Conservation (phyloP, 495 filamentous ascomycete species). For the Aspergillus ellipticus region DNA sequence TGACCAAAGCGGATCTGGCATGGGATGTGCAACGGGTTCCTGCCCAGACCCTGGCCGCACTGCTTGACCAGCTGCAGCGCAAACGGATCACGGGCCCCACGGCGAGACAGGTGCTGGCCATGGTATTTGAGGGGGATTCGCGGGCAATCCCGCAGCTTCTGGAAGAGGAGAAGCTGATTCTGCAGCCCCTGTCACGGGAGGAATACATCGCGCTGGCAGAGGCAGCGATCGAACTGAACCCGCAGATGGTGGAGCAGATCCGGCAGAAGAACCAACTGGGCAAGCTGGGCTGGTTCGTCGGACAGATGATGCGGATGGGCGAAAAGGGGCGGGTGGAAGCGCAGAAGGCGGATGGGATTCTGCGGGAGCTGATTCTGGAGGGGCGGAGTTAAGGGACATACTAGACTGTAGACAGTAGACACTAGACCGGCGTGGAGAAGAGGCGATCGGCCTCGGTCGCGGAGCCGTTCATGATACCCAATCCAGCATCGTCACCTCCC, state of each 20-base stretch:
- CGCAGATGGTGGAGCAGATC: conserved; percentile 65
- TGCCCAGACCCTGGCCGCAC: conserved; percentile 56
- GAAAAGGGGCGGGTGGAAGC: conserved; percentile 77
- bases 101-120: conserved; percentile 69
- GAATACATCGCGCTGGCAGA: conserved; percentile 46
- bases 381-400: not conserved
- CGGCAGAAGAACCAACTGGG: conserved; percentile 60
- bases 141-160: conserved; percentile 58
- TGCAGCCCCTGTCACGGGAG: conserved; percentile 52
- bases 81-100: conserved; percentile 70
- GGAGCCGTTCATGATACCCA: conserved; percentile 8
- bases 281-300: conserved; percentile 84
- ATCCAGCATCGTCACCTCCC: not conserved
- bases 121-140: conserved; percentile 52
- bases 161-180: conserved; percentile 60
- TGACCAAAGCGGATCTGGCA: conserved; percentile 47
- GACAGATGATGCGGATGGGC: conserved; percentile 80
- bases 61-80: conserved; percentile 60
- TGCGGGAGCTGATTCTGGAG: conserved; percentile 54
- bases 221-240: conserved; percentile 44
- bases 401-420: not conserved
- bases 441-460: too few relatives aligned
- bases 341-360: conserved; percentile 59
- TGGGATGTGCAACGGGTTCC: conserved; percentile 59
- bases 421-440: not conserved